These are phyloP conservation scores for Gonapodya prolifera DNA, from an alignment of 192 early-diverging fungal species.

Conservation along the genomic window DNA sequence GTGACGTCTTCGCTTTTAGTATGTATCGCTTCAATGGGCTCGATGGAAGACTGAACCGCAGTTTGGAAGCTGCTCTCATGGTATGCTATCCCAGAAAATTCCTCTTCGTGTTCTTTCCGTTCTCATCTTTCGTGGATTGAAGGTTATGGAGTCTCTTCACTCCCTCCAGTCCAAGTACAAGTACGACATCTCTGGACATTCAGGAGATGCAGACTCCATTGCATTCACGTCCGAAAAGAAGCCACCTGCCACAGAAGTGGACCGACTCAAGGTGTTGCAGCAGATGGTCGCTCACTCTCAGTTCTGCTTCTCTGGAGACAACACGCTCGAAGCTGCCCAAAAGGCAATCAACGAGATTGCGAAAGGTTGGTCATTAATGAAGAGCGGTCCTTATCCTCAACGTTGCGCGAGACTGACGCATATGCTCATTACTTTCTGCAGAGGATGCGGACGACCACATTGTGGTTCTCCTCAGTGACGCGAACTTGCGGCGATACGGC, in stretches of 20 bases:
- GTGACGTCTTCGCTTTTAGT: slow-evolving; percentile 9
- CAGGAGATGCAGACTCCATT: slow-evolving; percentile 56
- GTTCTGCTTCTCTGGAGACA: slow-evolving; percentile 68
- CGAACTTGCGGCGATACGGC: slow-evolving; percentile 60
- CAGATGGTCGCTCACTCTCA: slow-evolving; percentile 67
- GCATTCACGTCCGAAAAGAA: slow-evolving; percentile 55
- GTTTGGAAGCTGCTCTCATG: slow-evolving; percentile 31
- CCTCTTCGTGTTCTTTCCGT: not conserved
- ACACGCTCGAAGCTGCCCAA: slow-evolving; percentile 54
- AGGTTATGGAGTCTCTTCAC: slow-evolving; percentile 31
- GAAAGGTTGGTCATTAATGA: slow-evolving; percentile 1
- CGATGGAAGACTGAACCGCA: slow-evolving; percentile 43
- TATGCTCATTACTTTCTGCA: slow-evolving; percentile 38
- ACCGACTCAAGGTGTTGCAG: slow-evolving; percentile 48
- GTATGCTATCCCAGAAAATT: not conserved
- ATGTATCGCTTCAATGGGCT: slow-evolving; percentile 54
- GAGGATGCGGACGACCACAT: slow-evolving; percentile 68
- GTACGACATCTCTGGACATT: slow-evolving; percentile 66
- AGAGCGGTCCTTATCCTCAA: not conserved
- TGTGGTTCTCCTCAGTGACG: slow-evolving; percentile 65
- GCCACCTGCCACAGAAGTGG: slow-evolving; percentile 70
- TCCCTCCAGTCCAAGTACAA: slow-evolving; percentile 63
- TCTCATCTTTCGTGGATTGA: not conserved
- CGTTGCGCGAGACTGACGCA: not conserved
- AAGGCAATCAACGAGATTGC: slow-evolving; percentile 29